phyloP scores from a whole-genome alignment of 768 basidiomycete species.

The Lactarius pseudohatsudake region DNA sequence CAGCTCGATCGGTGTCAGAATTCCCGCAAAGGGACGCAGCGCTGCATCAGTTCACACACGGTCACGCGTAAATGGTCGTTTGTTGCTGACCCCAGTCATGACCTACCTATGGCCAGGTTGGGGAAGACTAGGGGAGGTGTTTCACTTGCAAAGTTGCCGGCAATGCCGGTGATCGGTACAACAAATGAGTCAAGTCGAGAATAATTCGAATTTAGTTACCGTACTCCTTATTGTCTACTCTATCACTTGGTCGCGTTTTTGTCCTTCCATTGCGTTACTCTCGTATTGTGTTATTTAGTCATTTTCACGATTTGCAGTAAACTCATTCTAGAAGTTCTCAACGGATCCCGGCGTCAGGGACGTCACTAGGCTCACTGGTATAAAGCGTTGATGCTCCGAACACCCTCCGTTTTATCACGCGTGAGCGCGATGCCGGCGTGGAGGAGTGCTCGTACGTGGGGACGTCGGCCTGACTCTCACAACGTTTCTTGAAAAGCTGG shows the following conservation, averaged over 20 bases:
- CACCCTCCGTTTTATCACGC: no score
- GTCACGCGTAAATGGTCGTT: background rate
- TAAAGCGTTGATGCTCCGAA: background rate
- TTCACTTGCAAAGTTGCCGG: background rate
- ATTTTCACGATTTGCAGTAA: background rate
- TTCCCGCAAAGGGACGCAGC: background rate
- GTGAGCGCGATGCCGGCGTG: background rate
- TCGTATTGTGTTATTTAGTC: background rate
- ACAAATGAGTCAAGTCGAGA: background rate
- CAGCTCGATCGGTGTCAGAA: background rate
- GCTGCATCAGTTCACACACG: background rate
- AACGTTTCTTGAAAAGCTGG: background rate
- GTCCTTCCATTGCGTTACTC: background rate
- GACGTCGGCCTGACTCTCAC: background rate
- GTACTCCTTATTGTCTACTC: background rate
- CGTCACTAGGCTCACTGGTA: background rate
- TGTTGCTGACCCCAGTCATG: background rate
- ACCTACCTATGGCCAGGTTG: background rate
- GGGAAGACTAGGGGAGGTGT: background rate
- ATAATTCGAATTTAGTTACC: background rate
- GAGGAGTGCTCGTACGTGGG: background rate
- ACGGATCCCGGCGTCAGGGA: background rate
- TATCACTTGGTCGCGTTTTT: background rate
- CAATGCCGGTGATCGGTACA: background rate
- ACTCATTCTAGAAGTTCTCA: background rate